phyloP scores from a whole-genome alignment of 352 stramenopile species.

The Peronosclerospora sorghi region DNA sequence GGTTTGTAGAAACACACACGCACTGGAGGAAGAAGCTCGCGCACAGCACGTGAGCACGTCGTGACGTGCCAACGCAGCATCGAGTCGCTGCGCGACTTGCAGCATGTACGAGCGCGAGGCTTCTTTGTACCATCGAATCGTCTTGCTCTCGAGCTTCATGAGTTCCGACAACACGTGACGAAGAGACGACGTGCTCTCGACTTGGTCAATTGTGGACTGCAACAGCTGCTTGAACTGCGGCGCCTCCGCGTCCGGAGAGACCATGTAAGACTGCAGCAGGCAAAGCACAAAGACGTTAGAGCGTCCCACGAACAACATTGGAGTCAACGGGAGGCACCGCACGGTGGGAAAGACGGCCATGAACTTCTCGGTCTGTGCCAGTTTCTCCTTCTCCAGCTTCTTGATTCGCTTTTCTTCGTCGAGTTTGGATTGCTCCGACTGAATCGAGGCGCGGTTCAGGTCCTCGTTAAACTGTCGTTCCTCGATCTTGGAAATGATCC shows the following conservation, averaged over 20 bases:
- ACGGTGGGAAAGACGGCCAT: conserved; percentile 57
- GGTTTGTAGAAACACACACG: conserved; percentile 36
- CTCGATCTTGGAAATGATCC: conserved; percentile 66
- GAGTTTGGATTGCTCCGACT: conserved; percentile 60
- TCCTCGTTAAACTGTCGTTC: conserved; percentile 60
- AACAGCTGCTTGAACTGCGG: conserved; percentile 34
- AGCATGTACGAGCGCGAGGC: conserved; percentile 58
- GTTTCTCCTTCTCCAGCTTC: conserved; percentile 40
- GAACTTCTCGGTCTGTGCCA: conserved; percentile 43
- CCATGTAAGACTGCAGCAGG: conserved; percentile 43
- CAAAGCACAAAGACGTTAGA: background rate
- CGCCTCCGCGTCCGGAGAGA: conserved; percentile 26
- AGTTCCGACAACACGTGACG: conserved; percentile 47
- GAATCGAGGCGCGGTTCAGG: conserved; percentile 62
- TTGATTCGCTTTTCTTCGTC: conserved; percentile 48
- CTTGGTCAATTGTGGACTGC: conserved; percentile 35
- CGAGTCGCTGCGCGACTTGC: conserved; percentile 43
- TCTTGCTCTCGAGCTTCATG: conserved; percentile 52
- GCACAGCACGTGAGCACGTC: conserved; percentile 40
- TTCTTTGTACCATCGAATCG: conserved; percentile 64
- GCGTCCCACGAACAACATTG: background rate
- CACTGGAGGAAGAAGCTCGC: conserved; percentile 6
- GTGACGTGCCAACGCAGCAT: conserved; percentile 28
- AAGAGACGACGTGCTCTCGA: conserved; percentile 29
- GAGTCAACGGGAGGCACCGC: conserved; percentile 2